Conservation (phyloP, 228 moss, liverwort and hornwort species). For the Sphagnum magellanicum region DNA sequence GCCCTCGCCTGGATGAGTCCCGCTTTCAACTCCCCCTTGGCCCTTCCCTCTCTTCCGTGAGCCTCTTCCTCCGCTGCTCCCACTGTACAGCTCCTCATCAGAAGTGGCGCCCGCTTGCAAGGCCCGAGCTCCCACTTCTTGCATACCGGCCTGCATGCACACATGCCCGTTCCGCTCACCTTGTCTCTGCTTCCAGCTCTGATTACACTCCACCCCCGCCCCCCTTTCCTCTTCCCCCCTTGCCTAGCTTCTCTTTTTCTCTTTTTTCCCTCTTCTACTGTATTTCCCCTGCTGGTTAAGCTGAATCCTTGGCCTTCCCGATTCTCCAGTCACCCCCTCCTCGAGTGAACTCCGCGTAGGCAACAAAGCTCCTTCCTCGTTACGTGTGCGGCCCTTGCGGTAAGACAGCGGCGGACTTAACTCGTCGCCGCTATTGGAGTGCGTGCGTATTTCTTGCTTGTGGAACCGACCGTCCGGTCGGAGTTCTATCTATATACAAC, state of each 20-base stretch:
- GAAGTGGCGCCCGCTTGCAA: slow-evolving; percentile 38
- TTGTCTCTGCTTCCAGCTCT: slow-evolving; percentile 26
- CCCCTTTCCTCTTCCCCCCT: not conserved
- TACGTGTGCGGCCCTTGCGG: no score
- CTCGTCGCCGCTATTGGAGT: no score
- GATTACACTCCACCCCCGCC: slow-evolving; percentile 11
- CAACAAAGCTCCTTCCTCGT: no score
- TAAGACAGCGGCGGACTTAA: no score
- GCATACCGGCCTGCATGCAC: slow-evolving; percentile 80
- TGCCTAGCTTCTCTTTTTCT: not conserved
- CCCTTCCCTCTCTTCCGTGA: slow-evolving; percentile 43
- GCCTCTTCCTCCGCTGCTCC: slow-evolving; percentile 54
- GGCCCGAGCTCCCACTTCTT: slow-evolving; percentile 66
- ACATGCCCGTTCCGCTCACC: slow-evolving; percentile 60
- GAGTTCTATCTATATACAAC: no score
- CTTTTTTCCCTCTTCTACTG: no score
- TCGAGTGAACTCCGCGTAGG: no score
- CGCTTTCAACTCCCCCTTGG: slow-evolving; percentile 33
- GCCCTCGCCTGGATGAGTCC: slow-evolving; percentile 36
- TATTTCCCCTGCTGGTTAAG: no score
- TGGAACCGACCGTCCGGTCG: no score
- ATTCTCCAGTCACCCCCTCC: no score
- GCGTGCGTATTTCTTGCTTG: no score
- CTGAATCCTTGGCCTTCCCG: no score
- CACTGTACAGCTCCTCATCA: slow-evolving; percentile 84